Base-by-base conservation (phyloP, 2,329 filamentous ascomycete species). In the Talaromyces verruculosus region DNA sequence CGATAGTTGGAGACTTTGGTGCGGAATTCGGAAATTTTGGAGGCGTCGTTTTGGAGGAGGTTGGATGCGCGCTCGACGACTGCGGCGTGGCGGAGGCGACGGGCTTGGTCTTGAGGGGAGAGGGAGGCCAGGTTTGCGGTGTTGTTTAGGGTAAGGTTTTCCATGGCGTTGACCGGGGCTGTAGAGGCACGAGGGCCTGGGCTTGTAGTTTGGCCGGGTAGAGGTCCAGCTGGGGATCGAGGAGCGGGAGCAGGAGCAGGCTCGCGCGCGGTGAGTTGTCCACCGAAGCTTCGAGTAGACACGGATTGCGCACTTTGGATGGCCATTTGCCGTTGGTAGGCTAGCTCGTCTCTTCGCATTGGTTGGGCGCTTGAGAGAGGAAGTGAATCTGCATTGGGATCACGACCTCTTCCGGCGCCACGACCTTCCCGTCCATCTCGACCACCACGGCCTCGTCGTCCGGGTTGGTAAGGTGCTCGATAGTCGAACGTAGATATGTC, bases 311-410 rank as follows among this genome's bases (percentile, higher is more conserved):
- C 89, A 60, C 89, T 93, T 71, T 96, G 93, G 60, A 98, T 92
- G 47, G 93, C 93, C 84, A 96, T 88, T 73, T 96, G 92, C 61
- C 95, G 85, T 74, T 98, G 94, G 76, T 92, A 96, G 2, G 95
- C 94, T 63, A 97, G 81, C 77, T 98, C 92, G 69, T 96, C 95
- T 74, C 95, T 84, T 59, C 91, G 87, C 74, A 97, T 77, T 1
- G 92, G 89, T 70, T 95, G 92, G 1, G 91, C 90, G 64, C 91
- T 92, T 37, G 90, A 91, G 5, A 86, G 82, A 3, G 92, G 91
- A 28, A 94, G 79, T 22, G 91, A 84, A 70, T 97, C 93, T 0
- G 91, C 85, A 76, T 96, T 97, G 1, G 93, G 93, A 77, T 97
- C 93, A 51, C 93, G 87, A 28, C 93, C 93, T 71, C 91, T 85